Conservation (phyloP, 805 yeast species). For the Ascoidea asiatica region DNA sequence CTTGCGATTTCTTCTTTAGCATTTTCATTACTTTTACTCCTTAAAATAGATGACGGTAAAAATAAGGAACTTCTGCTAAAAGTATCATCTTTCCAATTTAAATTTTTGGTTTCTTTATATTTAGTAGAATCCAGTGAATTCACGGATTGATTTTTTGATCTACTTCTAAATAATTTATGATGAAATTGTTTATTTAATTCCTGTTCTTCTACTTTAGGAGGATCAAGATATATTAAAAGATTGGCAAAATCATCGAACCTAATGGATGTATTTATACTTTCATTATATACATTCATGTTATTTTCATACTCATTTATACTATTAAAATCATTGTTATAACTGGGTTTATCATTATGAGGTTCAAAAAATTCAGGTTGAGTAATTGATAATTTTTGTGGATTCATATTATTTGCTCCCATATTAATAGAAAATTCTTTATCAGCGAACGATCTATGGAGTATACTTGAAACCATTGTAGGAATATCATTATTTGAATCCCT, state of each 20-base stretch:
- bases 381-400: neutral
- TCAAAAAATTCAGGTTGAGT: neutral
- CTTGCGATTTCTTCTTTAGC: conserved; percentile 4
- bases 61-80: too few species aligned
- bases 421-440: too few species aligned
- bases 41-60: conserved; percentile 7
- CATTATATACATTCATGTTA: neutral
- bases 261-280: conserved; percentile 2
- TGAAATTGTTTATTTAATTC: conserved; percentile 4
- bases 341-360: neutral
- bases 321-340: conserved; percentile 1
- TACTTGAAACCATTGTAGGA: conserved; percentile 1
- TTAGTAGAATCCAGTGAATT: neutral
- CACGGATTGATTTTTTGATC: conserved; percentile 1
- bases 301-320: neutral
- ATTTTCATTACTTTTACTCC: conserved; percentile 7
- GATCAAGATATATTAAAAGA: conserved; percentile 6
- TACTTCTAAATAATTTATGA: too few species aligned
- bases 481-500: conserved; percentile 3
- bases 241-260: conserved; percentile 7
- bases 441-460: too few species aligned
- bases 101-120: neutral
- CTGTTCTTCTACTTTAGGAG: neutral
- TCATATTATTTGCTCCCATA: too few species aligned
- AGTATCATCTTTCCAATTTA: too few species aligned